Conservation (phyloP, 441 rosid species). For the Macaranga tanarius region DNA sequence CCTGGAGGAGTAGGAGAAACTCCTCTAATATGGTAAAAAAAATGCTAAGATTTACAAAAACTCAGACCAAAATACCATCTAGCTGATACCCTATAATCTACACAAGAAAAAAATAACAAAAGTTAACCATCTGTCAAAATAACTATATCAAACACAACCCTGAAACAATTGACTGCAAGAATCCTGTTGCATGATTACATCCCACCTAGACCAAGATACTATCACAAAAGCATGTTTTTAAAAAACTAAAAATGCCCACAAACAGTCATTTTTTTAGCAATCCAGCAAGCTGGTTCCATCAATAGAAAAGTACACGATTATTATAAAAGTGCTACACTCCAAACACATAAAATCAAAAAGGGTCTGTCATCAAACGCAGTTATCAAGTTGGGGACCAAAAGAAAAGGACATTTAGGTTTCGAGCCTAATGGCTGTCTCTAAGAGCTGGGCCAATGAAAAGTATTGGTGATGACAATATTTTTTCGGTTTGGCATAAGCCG, state of each 20-base stretch:
- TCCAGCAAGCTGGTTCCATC: slow-evolving; percentile 16
- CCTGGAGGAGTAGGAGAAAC: too few species aligned
- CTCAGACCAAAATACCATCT: not conserved
- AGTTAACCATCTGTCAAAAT: not conserved
- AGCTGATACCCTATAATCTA: not conserved
- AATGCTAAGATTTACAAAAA: slow-evolving; percentile 11
- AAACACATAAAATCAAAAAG: slow-evolving; percentile 20
- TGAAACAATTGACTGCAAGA: too few species aligned
- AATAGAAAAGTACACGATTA: slow-evolving; percentile 28
- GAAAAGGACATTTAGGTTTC: slow-evolving; percentile 25
- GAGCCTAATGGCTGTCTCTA: slow-evolving; percentile 23
- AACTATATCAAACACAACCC: too few species aligned
- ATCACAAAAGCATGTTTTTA: not conserved
- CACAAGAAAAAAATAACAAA: not conserved
- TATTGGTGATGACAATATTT: slow-evolving; percentile 26
- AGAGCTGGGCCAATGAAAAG: slow-evolving; percentile 29
- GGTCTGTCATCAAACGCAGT: slow-evolving; percentile 14
- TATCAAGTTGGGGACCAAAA: slow-evolving; percentile 33
- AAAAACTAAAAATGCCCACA: slow-evolving; percentile 8
- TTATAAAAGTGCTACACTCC: slow-evolving; percentile 19
- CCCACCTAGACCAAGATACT: slow-evolving; percentile 8
- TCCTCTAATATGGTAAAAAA: too few species aligned
- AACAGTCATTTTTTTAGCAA: not conserved
- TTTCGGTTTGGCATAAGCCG: slow-evolving; percentile 31
- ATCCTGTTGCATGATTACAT: not conserved